These are phyloP conservation scores for Dendrostoma leiphaemia DNA, from an alignment of 2,329 filamentous ascomycete genomes.

Conservation along the genomic window DNA sequence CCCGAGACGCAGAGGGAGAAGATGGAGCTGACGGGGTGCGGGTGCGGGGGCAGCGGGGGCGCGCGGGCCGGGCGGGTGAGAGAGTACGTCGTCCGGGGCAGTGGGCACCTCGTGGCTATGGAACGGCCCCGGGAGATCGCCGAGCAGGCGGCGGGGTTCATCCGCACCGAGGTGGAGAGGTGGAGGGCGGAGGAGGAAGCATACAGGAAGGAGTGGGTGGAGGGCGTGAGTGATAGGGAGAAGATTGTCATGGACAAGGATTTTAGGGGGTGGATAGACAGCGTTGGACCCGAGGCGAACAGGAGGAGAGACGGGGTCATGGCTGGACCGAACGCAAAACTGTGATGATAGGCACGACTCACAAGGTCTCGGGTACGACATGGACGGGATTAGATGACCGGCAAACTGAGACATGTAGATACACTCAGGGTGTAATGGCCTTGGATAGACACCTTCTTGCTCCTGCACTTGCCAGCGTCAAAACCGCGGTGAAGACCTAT, in stretches of 20 bases:
- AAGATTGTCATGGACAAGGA: constrained; percentile 57
- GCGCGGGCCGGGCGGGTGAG: constrained; percentile 63
- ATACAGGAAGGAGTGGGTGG: constrained; percentile 53
- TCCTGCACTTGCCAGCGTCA: not conserved
- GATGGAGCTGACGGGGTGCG: constrained; percentile 61
- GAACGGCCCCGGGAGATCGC: constrained; percentile 71
- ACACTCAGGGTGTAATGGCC: not conserved
- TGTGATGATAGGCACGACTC: no score
- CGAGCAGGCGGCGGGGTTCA: constrained; percentile 53
- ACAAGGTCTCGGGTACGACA: no score
- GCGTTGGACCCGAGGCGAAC: constrained; percentile 15
- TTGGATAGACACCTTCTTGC: not conserved
- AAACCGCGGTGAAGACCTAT: no score
- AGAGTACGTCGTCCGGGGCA: constrained; percentile 59
- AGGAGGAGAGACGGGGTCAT: constrained; percentile 5
- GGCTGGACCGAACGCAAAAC: constrained; percentile 6
- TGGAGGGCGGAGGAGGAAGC: constrained; percentile 57
- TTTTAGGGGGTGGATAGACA: constrained; percentile 51
- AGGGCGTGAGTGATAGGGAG: constrained; percentile 41
- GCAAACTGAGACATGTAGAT: not conserved
- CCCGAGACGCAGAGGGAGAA: constrained; percentile 54
- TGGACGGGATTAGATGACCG: not conserved
- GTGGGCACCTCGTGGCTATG: constrained; percentile 82
- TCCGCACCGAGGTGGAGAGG: constrained; percentile 52
- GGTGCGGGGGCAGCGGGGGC: constrained; percentile 67